A percentile compares a stretch with the other conserved stretches of the same genome.
Conservation (phyloP, 306 rosid species). For the Acacia melanoxylon region DNA sequence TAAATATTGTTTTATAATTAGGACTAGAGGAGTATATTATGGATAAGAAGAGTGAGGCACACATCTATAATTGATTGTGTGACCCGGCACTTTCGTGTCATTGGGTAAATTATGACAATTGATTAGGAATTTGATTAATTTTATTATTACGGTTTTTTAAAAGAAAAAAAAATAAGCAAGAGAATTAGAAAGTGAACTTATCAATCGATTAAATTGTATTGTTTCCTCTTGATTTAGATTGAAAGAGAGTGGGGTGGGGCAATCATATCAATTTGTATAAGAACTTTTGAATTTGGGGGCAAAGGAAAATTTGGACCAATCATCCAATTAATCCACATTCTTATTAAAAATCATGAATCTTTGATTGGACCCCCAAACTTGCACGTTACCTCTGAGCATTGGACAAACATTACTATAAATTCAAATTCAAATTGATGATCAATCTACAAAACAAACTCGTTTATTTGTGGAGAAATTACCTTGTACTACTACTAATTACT, state of each 20-base stretch:
- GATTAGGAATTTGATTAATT: neutral
- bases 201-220: neutral
- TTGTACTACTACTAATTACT: neutral
- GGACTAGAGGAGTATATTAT: too few relatives aligned
- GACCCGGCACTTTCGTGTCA: neutral
- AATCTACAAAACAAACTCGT: neutral
- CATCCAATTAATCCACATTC: neutral
- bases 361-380: neutral
- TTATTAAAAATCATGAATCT: neutral
- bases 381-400: neutral
- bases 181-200: neutral
- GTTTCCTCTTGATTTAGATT: neutral
- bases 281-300: neutral
- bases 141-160: neutral
- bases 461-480: neutral
- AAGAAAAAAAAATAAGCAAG: neutral
- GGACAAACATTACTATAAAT: neutral
- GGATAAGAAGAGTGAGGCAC: too few relatives aligned
- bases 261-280: neutral
- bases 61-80: neutral
- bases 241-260: neutral
- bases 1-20: too few relatives aligned
- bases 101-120: neutral
- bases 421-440: neutral
- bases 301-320: neutral